A percentile compares a stretch with the other conserved stretches of the same genome.
Evolutionary conservation across 371 early-diverging fungal species (phyloP).

Genomic region (Circinella umbellata): DNA sequence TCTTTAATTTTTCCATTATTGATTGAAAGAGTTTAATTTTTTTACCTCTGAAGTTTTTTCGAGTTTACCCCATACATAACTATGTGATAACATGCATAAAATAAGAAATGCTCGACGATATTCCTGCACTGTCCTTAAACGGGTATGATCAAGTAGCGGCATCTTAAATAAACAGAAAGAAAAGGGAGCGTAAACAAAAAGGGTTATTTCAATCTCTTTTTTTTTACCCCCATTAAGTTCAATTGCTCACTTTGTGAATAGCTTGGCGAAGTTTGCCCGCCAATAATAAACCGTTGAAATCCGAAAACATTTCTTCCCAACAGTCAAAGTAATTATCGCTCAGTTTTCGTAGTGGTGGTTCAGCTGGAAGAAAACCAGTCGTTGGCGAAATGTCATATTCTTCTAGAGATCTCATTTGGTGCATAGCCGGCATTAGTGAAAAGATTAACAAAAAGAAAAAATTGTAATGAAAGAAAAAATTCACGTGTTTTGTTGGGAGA

Average conservation of each 20-base stretch:
- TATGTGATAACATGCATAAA: conserved; percentile 87
- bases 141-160: conserved; percentile 72
- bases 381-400: conserved; percentile 85
- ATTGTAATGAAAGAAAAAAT: not conserved
- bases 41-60: conserved; percentile 75
- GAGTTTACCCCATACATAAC: conserved; percentile 91
- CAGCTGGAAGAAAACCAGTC: conserved; percentile 88
- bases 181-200: not conserved
- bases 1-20: no score
- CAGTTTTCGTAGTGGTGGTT: conserved; percentile 76
- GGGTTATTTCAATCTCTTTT: conserved; percentile 13
- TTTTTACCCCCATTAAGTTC: not conserved
- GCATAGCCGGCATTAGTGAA: conserved; percentile 20
- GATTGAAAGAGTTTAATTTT: not conserved
- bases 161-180: conserved; percentile 58
- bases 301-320: conserved; percentile 88
- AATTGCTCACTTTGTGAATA: conserved; percentile 68
- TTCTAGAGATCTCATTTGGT: conserved; percentile 54
- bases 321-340: conserved; percentile 79
- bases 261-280: conserved; percentile 76
- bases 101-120: conserved; percentile 87
- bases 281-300: conserved; percentile 78
- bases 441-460: not conserved
- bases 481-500: not conserved
- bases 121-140: conserved; percentile 65